Evolutionary conservation across 73 alveolate genomes (phyloP).

Genomic region (Effrenium voratum): DNA sequence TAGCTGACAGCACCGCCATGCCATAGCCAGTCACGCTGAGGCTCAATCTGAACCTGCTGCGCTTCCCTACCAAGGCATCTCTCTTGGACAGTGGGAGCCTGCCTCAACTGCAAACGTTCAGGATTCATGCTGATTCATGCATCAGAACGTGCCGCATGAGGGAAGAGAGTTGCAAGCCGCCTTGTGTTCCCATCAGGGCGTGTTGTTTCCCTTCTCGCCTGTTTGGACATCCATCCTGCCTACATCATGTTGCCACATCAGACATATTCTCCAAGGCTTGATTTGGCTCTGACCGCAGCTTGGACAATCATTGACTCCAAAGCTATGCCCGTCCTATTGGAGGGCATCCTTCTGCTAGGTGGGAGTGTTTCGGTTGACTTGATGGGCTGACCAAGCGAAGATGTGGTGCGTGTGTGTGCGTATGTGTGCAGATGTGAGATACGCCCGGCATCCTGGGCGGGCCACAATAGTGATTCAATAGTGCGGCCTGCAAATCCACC

Average conservation of each 20-base stretch:
- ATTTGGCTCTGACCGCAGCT: slow-evolving; percentile 65
- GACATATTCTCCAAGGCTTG: not conserved
- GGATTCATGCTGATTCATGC: not conserved
- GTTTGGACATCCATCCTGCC: not conserved
- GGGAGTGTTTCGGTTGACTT: not conserved
- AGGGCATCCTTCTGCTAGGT: slow-evolving; percentile 86
- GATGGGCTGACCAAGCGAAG: not conserved
- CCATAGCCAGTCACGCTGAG: no score
- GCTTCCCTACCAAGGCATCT: slow-evolving; percentile 29
- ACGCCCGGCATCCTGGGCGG: no score
- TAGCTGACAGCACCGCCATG: no score
- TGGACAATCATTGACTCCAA: slow-evolving; percentile 80
- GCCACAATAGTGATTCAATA: no score
- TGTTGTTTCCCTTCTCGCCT: not conserved
- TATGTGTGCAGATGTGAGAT: not conserved
- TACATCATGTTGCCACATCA: not conserved
- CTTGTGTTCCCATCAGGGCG: not conserved
- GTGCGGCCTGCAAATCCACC: no score
- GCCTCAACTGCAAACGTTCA: no score
- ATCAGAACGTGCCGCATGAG: not conserved
- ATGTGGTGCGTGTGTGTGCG: not conserved
- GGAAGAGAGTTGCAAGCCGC: not conserved
- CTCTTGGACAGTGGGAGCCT: slow-evolving; percentile 73
- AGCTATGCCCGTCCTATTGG: slow-evolving; percentile 79
- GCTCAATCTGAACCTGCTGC: slow-evolving; percentile 64